A percentile compares a stretch with the other conserved stretches of the same genome.
Conservation (phyloP, 2,329 filamentous ascomycete species). For the Madurella mycetomatis region DNA sequence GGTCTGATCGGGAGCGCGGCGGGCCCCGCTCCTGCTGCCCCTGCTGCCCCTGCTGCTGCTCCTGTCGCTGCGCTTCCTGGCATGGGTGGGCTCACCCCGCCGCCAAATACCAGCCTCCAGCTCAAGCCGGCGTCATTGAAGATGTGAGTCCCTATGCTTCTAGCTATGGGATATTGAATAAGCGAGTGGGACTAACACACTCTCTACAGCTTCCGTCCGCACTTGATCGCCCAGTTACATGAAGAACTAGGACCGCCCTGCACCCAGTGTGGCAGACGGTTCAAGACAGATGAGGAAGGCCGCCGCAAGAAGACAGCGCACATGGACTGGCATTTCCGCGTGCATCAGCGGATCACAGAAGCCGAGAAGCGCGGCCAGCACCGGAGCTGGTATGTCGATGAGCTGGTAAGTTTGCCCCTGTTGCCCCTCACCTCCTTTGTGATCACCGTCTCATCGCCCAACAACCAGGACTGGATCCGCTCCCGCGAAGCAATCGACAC, state of each 20-base stretch:
- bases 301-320: slow-evolving; percentile 83
- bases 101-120: not conserved
- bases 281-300: slow-evolving; percentile 71
- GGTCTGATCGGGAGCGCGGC: slow-evolving; percentile 52
- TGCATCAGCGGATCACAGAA: slow-evolving; percentile 83
- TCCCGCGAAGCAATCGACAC: slow-evolving; percentile 75
- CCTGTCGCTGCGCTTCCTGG: not conserved
- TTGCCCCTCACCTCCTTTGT: not conserved
- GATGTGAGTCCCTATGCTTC: slow-evolving; percentile 6
- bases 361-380: slow-evolving; percentile 82
- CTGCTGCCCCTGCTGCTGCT: not conserved
- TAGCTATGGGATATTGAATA: not conserved
- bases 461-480: slow-evolving; percentile 78
- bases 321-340: slow-evolving; percentile 97
- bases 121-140: slow-evolving; percentile 8
- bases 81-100: slow-evolving; percentile 10
- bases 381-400: slow-evolving; percentile 91
- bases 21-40: slow-evolving; percentile 36
- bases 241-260: slow-evolving; percentile 82
- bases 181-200: not conserved
- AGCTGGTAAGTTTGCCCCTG: slow-evolving; percentile 56
- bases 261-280: slow-evolving; percentile 85
- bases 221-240: slow-evolving; percentile 70
- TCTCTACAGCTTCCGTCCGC: slow-evolving; percentile 48
- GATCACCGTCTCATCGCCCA: not conserved